Conservation (phyloP, 495 filamentous ascomycete genomes). For the Filosporella fistucella region DNA sequence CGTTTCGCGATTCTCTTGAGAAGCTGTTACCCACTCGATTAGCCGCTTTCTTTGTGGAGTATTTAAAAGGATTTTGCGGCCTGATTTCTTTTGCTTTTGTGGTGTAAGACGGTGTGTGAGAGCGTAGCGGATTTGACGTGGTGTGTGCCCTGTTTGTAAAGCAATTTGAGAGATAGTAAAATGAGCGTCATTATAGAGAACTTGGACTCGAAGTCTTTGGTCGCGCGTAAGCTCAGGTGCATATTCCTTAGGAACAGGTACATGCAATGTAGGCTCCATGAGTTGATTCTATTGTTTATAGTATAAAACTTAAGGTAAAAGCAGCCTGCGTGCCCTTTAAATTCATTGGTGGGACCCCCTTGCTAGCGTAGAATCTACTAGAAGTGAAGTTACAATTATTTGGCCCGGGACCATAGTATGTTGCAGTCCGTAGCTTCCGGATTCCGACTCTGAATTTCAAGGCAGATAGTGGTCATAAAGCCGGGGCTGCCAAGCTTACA, state of each 20-base stretch:
- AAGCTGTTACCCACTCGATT: constrained; percentile 25
- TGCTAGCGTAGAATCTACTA: not conserved
- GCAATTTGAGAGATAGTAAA: constrained; percentile 23
- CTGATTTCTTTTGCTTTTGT: constrained; percentile 21
- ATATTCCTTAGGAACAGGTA: not conserved
- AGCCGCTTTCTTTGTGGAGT: constrained; percentile 23
- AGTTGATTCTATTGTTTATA: not conserved
- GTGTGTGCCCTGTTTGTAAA: constrained; percentile 17
- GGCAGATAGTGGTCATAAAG: too few relatives aligned
- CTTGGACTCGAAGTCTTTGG: constrained; percentile 21
- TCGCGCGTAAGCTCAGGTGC: constrained; percentile 20
- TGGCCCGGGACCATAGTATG: not conserved
- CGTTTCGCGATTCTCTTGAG: constrained; percentile 20
- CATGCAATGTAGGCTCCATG: not conserved
- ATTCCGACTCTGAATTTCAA: too few relatives aligned
- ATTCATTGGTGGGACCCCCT: too few relatives aligned
- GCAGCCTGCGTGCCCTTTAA: too few relatives aligned
- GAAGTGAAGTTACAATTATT: not conserved
- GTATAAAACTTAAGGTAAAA: not conserved
- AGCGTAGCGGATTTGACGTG: constrained; percentile 25
- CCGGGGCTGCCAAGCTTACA: too few relatives aligned
- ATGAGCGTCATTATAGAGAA: constrained; percentile 13
- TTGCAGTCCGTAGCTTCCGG: too few relatives aligned
- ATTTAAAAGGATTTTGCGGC: constrained; percentile 18
- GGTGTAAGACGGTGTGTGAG: constrained; percentile 16